These are phyloP conservation scores for Aspergillus aculeatus DNA, from an alignment of 2,329 filamentous ascomycete genomes.

Conservation along the genomic window DNA sequence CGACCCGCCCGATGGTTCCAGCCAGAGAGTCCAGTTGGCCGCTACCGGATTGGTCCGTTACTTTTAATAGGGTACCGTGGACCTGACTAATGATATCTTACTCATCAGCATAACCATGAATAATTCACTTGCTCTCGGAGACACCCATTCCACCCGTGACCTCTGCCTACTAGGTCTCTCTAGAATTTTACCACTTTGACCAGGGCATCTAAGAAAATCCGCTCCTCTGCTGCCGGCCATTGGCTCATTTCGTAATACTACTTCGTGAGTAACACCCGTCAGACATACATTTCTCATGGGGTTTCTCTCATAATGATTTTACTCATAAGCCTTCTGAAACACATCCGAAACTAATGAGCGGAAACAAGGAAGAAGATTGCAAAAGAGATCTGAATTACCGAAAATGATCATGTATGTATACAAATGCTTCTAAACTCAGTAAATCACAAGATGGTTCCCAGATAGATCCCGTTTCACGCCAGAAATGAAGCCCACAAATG, in stretches of 20 bases:
- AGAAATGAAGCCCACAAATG: not conserved
- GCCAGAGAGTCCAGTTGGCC: conserved; percentile 9
- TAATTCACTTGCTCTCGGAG: not conserved
- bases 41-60: conserved; percentile 10
- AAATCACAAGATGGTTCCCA: conserved; percentile 1
- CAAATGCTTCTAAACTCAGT: not conserved
- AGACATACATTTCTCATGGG: not conserved
- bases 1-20: conserved; percentile 6
- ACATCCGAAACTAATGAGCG: not conserved
- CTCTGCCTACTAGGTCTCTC: no score
- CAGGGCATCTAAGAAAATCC: not conserved
- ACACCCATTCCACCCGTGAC: no score
- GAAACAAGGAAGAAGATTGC: not conserved
- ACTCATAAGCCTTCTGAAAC: not conserved
- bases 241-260: not conserved
- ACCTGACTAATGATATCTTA: conserved; percentile 1
- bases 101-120: not conserved
- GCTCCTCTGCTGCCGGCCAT: not conserved
- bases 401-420: conserved; percentile 14
- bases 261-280: not conserved
- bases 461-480: not conserved
- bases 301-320: not conserved
- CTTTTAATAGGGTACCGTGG: conserved; percentile 11
- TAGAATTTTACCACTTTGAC: no score
- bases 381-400: conserved; percentile 10